Percentiles rank a stretch among this genome's conserved stretches.
Conservation (phyloP, 805 yeast species). For the Zygotorulaspora danielsina region DNA sequence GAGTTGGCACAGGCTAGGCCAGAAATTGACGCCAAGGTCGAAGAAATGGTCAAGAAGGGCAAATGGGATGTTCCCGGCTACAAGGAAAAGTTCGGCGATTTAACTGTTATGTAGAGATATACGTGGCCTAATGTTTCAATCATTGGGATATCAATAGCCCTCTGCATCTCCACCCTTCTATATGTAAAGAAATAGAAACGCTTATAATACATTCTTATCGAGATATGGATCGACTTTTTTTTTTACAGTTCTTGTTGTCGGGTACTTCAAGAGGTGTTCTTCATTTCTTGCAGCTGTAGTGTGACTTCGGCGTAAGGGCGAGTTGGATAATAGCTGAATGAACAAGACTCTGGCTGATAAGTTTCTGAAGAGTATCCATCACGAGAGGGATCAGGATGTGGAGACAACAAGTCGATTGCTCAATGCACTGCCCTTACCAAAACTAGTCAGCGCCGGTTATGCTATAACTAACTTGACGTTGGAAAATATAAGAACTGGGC, state of each 20-base stretch:
- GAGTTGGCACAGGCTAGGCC: conserved; percentile 95
- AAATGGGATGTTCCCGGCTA: conserved; percentile 98
- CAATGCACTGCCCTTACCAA: conserved; percentile 52
- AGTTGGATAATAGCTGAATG: too few species aligned
- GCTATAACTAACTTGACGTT: conserved; percentile 67
- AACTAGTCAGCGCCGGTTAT: conserved; percentile 64
- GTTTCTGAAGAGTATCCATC: conserved; percentile 40
- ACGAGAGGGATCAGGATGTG: conserved; percentile 52
- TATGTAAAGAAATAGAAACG: background rate
- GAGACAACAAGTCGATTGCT: conserved; percentile 44
- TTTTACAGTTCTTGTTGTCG: too few species aligned
- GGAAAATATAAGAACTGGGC: conserved; percentile 64
- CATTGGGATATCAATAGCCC: background rate
- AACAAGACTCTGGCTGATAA: conserved; percentile 35
- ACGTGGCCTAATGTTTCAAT: background rate
- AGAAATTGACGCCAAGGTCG: conserved; percentile 93
- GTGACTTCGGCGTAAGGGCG: too few species aligned
- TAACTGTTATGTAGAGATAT: conserved; percentile 72
- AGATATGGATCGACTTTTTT: background rate
- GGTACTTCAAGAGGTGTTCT: too few species aligned
- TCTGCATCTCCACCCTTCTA: background rate
- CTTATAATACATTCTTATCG: conserved; percentile 2
- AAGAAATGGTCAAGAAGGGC: conserved; percentile 92
- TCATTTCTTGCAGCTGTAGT: too few species aligned
- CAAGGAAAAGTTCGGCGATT: conserved; percentile 96